These are phyloP conservation scores for Colletotrichum musae DNA, from an alignment of 2,329 filamentous ascomycete genomes.

Conservation along the genomic window DNA sequence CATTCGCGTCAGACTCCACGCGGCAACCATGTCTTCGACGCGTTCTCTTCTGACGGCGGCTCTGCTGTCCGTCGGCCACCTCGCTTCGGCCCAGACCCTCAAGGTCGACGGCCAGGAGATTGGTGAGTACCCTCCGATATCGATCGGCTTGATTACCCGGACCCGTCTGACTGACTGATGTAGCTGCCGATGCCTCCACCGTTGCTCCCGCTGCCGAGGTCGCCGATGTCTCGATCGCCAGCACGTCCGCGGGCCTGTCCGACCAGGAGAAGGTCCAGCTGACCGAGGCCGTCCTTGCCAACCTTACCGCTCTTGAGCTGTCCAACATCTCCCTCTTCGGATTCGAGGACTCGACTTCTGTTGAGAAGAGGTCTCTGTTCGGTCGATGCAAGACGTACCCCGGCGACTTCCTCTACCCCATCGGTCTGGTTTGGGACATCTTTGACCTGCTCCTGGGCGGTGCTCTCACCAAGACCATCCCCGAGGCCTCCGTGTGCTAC, in stretches of 20 bases:
- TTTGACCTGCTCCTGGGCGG: constrained; percentile 54
- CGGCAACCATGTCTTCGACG: constrained; percentile 36
- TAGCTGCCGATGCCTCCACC: constrained; percentile 44
- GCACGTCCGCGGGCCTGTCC: constrained; percentile 28
- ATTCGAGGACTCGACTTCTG: constrained; percentile 46
- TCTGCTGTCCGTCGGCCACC: constrained; percentile 32
- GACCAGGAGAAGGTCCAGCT: constrained; percentile 49
- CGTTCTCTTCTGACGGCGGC: constrained; percentile 36
- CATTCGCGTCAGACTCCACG: constrained; percentile 25
- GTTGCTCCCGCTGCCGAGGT: constrained; percentile 44
- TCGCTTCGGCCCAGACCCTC: constrained; percentile 46
- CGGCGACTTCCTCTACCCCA: constrained; percentile 51
- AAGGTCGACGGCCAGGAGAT: constrained; percentile 44
- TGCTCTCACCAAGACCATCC: constrained; percentile 49
- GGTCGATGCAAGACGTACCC: constrained; percentile 53
- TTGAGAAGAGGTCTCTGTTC: constrained; percentile 43
- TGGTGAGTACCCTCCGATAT: constrained; percentile 38
- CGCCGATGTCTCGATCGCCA: constrained; percentile 19
- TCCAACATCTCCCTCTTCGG: constrained; percentile 51
- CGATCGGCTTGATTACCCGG: background rate
- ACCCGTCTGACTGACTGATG: constrained; percentile 8
- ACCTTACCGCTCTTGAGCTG: constrained; percentile 49
- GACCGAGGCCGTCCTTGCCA: constrained; percentile 51
- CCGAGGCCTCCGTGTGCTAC: constrained; percentile 52
- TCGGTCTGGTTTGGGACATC: constrained; percentile 47